Evolutionary conservation across 148 eudicot species (phyloP).

Genomic region (Cornus kousa): DNA sequence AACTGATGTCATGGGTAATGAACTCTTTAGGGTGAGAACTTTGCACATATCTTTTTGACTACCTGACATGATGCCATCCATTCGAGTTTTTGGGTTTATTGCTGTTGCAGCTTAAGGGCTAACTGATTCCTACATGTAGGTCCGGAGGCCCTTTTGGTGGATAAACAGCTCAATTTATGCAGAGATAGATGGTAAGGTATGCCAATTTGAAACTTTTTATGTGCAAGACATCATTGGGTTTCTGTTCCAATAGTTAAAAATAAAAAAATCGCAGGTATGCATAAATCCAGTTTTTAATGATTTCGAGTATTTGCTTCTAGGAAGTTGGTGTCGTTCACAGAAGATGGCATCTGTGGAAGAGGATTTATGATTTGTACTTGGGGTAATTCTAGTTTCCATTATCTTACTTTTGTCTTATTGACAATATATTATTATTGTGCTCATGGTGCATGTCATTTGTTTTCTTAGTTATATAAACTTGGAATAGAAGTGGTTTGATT

Average conservation of each 20-base stretch:
- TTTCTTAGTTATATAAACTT: not conserved
- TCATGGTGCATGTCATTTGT: not conserved
- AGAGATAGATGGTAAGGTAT: slow-evolving; percentile 94
- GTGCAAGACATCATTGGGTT: not conserved
- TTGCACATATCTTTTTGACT: slow-evolving; percentile 6
- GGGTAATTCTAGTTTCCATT: slow-evolving; percentile 45
- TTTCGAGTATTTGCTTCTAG: slow-evolving; percentile 28
- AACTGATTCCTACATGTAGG: slow-evolving; percentile 39
- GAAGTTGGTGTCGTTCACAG: slow-evolving; percentile 96
- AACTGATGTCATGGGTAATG: slow-evolving; percentile 81
- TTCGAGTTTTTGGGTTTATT: not conserved
- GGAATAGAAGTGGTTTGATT: not conserved
- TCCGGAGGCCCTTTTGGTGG: slow-evolving; percentile 99
- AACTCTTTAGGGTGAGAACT: slow-evolving; percentile 68
- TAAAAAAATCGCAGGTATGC: not conserved
- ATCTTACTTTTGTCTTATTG: not conserved
- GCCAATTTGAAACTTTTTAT: slow-evolving; percentile 14
- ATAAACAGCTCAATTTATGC: slow-evolving; percentile 92
- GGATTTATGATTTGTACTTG: slow-evolving; percentile 93
- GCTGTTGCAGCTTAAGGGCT: slow-evolving; percentile 20
- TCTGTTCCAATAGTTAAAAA: not conserved
- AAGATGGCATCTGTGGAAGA: slow-evolving; percentile 99
- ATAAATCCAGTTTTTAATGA: slow-evolving; percentile 2
- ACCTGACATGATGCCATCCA: not conserved
- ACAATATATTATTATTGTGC: not conserved